Evolutionary conservation across 2,329 filamentous ascomycete species (phyloP), one percentile per base, ranked within the genome.

Genomic region (Stachybotrys echinatus): DNA sequence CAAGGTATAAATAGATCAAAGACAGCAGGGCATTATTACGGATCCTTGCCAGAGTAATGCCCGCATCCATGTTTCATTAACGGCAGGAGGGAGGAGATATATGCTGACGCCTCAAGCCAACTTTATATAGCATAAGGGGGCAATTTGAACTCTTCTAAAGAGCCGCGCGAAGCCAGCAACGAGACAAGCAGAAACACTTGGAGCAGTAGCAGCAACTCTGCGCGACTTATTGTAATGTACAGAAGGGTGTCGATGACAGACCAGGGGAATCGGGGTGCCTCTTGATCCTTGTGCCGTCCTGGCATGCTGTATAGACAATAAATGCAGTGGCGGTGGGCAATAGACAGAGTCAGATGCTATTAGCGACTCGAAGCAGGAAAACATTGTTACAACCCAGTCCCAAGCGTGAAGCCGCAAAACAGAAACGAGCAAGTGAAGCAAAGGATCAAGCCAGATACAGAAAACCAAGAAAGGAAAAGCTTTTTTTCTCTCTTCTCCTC

Each of bases 181-280:
- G 60, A 65, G 64, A 59, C 55, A 57, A 65, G 59, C 62, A 53
- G 55, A 14, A 34, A 20, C 19, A 18, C 38, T 40, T 40, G 38
- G 38, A 58, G 61, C 59, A 63, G 61, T 57, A 61, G 62, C 74
- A 73, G 70, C 72, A 69, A 70, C 59, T 68, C 69, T 64, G 62
- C 62, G 71, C 68, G 66, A 71, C 71, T 66, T 61, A 74, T 68
- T 65, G 70, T 80, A 80, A 77, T 79, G 74, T 80, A 80, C 76
- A 80, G 70, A 69, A 73, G 68, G 70, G 68, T 67, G 64, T 57
- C 61, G 38, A 18, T 20, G 38, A 18, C 38, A 40, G n/a, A 20
- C 38, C 19, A n/a, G 19, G 38, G n/a, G 62, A 57, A 53, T 59
- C 57, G 61, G 60, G 61, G 60, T 61, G 60, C 59, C 58, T 68